Base-by-base conservation (phyloP, 1,139 yeast genomes). In the Starmera stellimalicola region DNA sequence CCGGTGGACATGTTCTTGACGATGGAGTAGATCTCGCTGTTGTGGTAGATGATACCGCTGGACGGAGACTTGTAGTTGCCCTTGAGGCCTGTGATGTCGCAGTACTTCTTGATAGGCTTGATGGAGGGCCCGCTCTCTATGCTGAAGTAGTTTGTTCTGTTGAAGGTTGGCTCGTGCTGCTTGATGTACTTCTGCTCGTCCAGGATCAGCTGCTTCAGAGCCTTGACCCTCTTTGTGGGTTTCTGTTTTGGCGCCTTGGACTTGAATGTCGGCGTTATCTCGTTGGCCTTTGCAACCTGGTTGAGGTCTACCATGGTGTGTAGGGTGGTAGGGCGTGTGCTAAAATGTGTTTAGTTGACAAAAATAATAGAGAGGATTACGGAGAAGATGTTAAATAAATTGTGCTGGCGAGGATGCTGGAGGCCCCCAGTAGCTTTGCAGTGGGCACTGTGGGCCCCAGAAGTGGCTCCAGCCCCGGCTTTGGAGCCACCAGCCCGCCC, bases 31-130 rank as follows among this genome's bases (percentile, higher is more conserved):
- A 93, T 77, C 56, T 91, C 98, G 33, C 75, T 77, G 51, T 91
- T 79, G 58, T 83, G 77, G 56, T 76, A 91, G 37, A 95, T 63
- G 39, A 91, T 62, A 28, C 84, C 81, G 50, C 77, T 83, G 11
- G 79, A 65, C 0, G 94, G 94, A 29, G 81, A 70, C 51, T 72
- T 78, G 62, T 91, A 91, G 31, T 60, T 68, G 0, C 88, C 93
- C 35, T 75, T 79, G 18, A 91, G 63, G 0, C 98, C 98, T 0
- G 98, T 91, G 33, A 91, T 77, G 55, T 91, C 98, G 60, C 98
- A 91, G 60, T 87, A 91, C 48, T 77, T 79, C 58, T 81, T 84
- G 16, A 67, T 63, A 0, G 97, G 97, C 45, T 65, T 69, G 44
- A 88, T 59, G 6, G 94, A 80, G 0, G 98, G 98, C 3, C 96